Percentiles rank a stretch among this genome's conserved stretches.
Conservation (phyloP, 176 grass and related monocot genomes). For the Aegilops umbellulata region DNA sequence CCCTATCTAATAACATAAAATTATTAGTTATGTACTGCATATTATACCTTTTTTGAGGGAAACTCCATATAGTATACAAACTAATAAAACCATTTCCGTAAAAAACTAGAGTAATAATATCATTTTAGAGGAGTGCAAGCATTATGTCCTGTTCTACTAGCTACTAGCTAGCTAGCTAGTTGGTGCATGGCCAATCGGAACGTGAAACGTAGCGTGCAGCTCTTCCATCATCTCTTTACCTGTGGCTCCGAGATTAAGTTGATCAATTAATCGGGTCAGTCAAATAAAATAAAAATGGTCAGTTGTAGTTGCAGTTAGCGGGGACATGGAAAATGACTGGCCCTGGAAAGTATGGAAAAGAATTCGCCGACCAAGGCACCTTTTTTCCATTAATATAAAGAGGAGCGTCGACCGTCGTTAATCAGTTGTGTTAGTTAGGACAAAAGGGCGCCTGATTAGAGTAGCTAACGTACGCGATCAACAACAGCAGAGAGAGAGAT, state of each 20-base stretch:
- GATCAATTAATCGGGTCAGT: neutral
- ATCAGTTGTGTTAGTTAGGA: neutral
- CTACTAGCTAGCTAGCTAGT: neutral
- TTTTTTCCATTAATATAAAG: neutral
- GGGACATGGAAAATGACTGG: constrained; percentile 31
- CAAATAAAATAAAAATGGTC: neutral
- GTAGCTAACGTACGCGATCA: neutral
- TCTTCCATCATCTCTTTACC: neutral
- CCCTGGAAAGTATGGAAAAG: neutral
- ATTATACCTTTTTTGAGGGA: no score
- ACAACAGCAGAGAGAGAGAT: neutral
- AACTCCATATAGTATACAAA: no score
- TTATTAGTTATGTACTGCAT: no score
- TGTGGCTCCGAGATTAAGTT: neutral
- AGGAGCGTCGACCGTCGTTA: neutral
- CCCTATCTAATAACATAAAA: no score
- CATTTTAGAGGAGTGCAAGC: no score
- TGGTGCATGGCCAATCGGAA: neutral
- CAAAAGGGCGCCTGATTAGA: neutral
- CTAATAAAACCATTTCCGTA: no score
- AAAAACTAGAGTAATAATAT: no score
- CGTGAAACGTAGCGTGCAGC: neutral
- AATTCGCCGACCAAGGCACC: constrained; percentile 20
- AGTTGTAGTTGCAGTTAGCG: constrained; percentile 15
- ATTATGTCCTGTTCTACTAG: no score